phyloP scores from a whole-genome alignment of 768 basidiomycete species.

The Mycena amicta region DNA sequence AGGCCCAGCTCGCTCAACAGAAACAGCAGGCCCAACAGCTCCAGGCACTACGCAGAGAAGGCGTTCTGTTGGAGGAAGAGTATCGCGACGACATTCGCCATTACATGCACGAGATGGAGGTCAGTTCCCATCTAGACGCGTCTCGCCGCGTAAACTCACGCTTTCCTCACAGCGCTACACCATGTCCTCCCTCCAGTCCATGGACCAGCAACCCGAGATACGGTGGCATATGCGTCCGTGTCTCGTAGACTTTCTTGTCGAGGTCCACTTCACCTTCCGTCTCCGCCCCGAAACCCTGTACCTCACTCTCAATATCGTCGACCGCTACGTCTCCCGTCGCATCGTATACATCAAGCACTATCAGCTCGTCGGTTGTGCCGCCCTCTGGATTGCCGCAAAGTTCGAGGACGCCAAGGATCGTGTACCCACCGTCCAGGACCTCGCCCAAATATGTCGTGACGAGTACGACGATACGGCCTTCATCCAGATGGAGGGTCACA shows the following conservation, averaged over 20 bases:
- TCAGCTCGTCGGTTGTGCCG: slow-evolving; percentile 97
- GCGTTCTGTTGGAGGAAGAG: slow-evolving; percentile 88
- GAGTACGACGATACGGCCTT: slow-evolving; percentile 98
- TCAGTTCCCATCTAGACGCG: slow-evolving; percentile 44
- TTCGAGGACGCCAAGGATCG: slow-evolving; percentile 99
- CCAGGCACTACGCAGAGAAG: slow-evolving; percentile 67
- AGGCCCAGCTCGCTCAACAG: slow-evolving; percentile 60
- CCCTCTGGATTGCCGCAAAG: slow-evolving; percentile 98
- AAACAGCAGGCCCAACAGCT: slow-evolving; percentile 73
- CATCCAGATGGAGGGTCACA: slow-evolving; percentile 98
- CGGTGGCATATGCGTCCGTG: slow-evolving; percentile 99
- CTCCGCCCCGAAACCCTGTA: slow-evolving; percentile 98
- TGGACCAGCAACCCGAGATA: slow-evolving; percentile 99
- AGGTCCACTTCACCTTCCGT: slow-evolving; percentile 97
- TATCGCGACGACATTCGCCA: slow-evolving; percentile 89
- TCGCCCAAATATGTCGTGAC: slow-evolving; percentile 92
- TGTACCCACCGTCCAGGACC: slow-evolving; percentile 92
- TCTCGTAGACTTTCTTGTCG: slow-evolving; percentile 97
- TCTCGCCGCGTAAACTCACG: slow-evolving; percentile 21
- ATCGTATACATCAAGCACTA: slow-evolving; percentile 99
- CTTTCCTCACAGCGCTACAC: slow-evolving; percentile 62
- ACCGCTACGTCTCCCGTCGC: slow-evolving; percentile 97
- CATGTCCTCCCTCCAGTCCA: slow-evolving; percentile 89
- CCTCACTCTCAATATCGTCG: slow-evolving; percentile 97
- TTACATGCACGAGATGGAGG: slow-evolving; percentile 99